Percentiles rank a stretch among this genome's conserved stretches.
Evolutionary conservation across 139 green algal genomes (phyloP).

Genomic region (Helicosporidium sp.): DNA sequence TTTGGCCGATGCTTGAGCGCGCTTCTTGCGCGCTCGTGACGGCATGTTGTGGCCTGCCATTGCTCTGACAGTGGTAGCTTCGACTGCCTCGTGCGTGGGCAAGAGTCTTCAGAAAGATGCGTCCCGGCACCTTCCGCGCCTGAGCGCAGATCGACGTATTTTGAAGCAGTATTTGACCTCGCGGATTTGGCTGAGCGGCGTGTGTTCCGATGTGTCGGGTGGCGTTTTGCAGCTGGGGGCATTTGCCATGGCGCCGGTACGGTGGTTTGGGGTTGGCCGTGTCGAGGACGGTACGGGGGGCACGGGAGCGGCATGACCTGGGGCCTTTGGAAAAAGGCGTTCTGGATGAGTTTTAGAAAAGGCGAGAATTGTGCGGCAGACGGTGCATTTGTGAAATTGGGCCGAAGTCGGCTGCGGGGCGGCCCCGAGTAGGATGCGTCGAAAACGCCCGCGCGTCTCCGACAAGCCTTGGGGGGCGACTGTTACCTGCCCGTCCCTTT

Average conservation of each 20-base stretch:
- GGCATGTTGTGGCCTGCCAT: conserved; percentile 40
- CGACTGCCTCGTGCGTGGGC: conserved; percentile 61
- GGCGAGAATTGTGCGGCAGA: no score
- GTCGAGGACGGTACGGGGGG: no score
- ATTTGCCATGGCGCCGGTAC: conserved; percentile 56
- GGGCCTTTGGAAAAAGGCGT: no score
- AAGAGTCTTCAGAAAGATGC: conserved; percentile 74
- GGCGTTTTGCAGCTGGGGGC: conserved; percentile 64
- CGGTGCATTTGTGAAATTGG: no score
- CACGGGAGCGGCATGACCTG: no score
- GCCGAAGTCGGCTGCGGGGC: neutral
- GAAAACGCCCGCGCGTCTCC: no score
- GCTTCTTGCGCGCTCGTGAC: no score
- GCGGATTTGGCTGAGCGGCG: conserved; percentile 42
- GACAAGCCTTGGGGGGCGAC: no score
- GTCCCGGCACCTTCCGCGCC: conserved; percentile 36
- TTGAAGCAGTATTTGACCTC: conserved; percentile 34
- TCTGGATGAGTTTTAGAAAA: no score
- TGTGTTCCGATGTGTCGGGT: conserved; percentile 47
- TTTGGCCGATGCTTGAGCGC: no score
- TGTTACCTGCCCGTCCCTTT: no score
- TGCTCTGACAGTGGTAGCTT: conserved; percentile 47
- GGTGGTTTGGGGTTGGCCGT: no score
- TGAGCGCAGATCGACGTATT: conserved; percentile 36
- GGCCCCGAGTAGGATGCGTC: neutral